A percentile compares a stretch with the other conserved stretches of the same genome.
These are phyloP conservation scores for Escovopsis sp. DNA, from an alignment of 2,329 filamentous ascomycete species.

Conservation along the genomic window DNA sequence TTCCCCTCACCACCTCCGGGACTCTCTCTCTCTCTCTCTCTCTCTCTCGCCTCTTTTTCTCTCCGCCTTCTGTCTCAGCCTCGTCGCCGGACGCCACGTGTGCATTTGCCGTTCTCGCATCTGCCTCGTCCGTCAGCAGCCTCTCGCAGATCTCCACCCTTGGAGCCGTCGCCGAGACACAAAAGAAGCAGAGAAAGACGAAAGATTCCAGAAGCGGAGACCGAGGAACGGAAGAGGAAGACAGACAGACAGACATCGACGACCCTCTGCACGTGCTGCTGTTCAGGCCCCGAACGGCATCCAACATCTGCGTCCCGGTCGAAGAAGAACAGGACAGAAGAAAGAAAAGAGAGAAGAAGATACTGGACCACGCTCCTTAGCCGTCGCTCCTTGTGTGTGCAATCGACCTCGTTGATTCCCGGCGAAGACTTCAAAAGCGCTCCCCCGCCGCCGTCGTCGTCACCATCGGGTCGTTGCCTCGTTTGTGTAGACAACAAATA, in stretches of 20 bases:
- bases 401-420: slow-evolving; percentile 21
- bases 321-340: too few species aligned
- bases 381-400: slow-evolving; percentile 18
- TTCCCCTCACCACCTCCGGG: slow-evolving; percentile 3
- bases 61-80: slow-evolving; percentile 6
- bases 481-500: slow-evolving; percentile 22
- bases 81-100: slow-evolving; percentile 8
- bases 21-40: slow-evolving; percentile 8
- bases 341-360: slow-evolving; percentile 15
- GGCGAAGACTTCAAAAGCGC: slow-evolving; percentile 21
- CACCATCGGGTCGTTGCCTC: slow-evolving; percentile 15
- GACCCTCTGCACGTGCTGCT: too few species aligned
- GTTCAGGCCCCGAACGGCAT: too few species aligned
- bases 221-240: too few species aligned
- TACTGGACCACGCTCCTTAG: slow-evolving; percentile 28
- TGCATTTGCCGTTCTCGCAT: slow-evolving; percentile 4
- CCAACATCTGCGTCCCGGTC: too few species aligned
- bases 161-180: too few species aligned
- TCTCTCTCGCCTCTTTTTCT: slow-evolving; percentile 6
- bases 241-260: too few species aligned
- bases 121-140: slow-evolving; percentile 6
- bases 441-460: slow-evolving; percentile 9
- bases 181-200: slow-evolving; percentile 1
- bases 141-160: slow-evolving; percentile 2
- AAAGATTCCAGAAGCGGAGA: slow-evolving; percentile 4